A percentile compares a stretch with the other conserved stretches of the same genome.
Conservation (phyloP, 768 basidiomycete species). For the Kwoniella pini region DNA sequence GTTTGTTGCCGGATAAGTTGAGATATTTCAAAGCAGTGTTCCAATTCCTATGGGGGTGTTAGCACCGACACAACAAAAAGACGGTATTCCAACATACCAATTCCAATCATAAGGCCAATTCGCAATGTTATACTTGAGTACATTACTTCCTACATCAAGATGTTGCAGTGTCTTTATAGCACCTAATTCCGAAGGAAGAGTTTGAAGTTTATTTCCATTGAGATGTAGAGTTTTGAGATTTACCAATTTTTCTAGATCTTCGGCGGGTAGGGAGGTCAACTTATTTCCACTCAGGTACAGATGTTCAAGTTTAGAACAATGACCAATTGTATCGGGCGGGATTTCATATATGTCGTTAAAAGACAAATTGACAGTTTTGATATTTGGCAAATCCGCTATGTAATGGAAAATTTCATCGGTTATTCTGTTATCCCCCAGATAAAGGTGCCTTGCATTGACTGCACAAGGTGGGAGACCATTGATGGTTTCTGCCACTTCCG, state of each 20-base stretch:
- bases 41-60: constrained; percentile 72
- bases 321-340: constrained; percentile 72
- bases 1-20: constrained; percentile 95
- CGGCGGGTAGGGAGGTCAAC: constrained; percentile 81
- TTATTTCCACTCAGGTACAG: constrained; percentile 95
- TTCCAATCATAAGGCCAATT: constrained; percentile 99
- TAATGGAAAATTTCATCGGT: constrained; percentile 75
- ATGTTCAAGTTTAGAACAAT: constrained; percentile 70
- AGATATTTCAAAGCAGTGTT: constrained; percentile 90
- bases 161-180: constrained; percentile 75
- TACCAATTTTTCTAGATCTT: constrained; percentile 74
- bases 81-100: constrained; percentile 65
- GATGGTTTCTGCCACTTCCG: not conserved
- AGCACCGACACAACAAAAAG: not conserved
- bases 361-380: constrained; percentile 82
- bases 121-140: constrained; percentile 93
- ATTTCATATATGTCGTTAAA: constrained; percentile 94
- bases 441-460: constrained; percentile 71
- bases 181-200: constrained; percentile 83
- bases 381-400: constrained; percentile 71
- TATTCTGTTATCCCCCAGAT: constrained; percentile 85
- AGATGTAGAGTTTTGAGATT: constrained; percentile 74
- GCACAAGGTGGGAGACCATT: constrained; percentile 62
- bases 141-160: constrained; percentile 90
- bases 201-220: constrained; percentile 92